Base-by-base conservation (phyloP, 208 protist species). In the Leishmania mexicana region DNA sequence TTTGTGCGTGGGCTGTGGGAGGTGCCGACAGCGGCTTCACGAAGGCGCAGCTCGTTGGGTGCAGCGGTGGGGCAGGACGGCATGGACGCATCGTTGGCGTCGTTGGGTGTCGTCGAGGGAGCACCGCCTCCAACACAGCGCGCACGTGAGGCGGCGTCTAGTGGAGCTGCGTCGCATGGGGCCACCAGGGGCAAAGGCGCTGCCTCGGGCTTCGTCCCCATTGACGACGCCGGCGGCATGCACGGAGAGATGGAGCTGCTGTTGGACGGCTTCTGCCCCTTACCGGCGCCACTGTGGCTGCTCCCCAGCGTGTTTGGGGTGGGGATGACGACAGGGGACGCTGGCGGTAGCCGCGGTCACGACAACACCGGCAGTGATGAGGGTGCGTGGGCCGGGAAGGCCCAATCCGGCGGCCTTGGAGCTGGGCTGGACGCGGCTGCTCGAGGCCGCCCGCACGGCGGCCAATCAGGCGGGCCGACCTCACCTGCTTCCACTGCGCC, bases 281-380 rank as follows among this genome's bases (percentile, higher is more conserved):
- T 89, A 49, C 88, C 88, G 6, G 86, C 83, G 35, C 88, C 88
- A 17, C 40, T 85, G 60, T 92, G 88, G 88, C 68, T 78, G 19
- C 79, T 92, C 21, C 83, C 88, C 38, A 76, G 64, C 45, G 64
- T 79, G 11, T 80, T 90, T n/a, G 78, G 79, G 10, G 57, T 54
- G 76, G 28, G 49, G 2, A n/a, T 76, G 45, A 21, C 65, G 17
- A 31, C 62, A 2, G 79, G 78, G 49, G 77, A 42, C 51, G 49
- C n/a, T 38, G 51, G n/a, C 17, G 54, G 67, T 35, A 65, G 58
- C 60, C 35, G 38, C 19, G 11, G 2, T 15, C 75, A 31, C 35
- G 6, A 35, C 73, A 19, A n/a, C 64, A 74, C 70, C 40, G 45
- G 70, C 11, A 24, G 40, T 42, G 71, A 75, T 19, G 82, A 75